phyloP scores from a whole-genome alignment of 2,329 filamentous ascomycete species.

The Plenodomus tracheiphilus region DNA sequence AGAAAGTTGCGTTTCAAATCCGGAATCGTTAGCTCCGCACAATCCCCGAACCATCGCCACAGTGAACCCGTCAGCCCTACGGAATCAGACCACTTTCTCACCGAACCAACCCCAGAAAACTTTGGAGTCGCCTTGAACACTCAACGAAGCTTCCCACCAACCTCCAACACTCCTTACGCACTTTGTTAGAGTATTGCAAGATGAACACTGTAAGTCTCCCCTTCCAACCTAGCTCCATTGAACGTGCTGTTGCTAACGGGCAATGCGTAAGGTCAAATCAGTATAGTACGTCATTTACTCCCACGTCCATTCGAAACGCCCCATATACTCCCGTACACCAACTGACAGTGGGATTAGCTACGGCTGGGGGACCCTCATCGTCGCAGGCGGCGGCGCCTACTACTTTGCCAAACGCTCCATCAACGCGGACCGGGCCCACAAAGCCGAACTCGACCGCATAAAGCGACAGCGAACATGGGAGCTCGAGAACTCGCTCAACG shows the following conservation, averaged over 20 bases:
- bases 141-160: conserved; percentile 7
- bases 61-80: conserved; percentile 3
- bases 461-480: conserved; percentile 37
- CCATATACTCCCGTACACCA: neutral
- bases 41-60: conserved; percentile 13
- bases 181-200: too few species aligned
- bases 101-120: conserved; percentile 22
- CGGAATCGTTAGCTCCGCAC: neutral
- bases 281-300: conserved; percentile 56
- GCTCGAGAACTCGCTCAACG: conserved; percentile 28
- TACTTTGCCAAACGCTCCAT: conserved; percentile 94
- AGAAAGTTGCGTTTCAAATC: too few species aligned
- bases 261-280: conserved; percentile 56
- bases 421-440: conserved; percentile 83
- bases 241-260: too few species aligned
- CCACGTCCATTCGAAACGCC: neutral
- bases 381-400: conserved; percentile 85
- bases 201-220: conserved; percentile 61
- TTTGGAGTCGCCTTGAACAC: conserved; percentile 9
- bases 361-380: conserved; percentile 87
- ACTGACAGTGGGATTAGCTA: too few species aligned
- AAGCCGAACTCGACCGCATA: conserved; percentile 56
- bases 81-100: conserved; percentile 40
- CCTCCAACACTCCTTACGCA: neutral
- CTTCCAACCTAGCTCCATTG: too few species aligned